Evolutionary conservation across 2,329 filamentous ascomycete genomes (phyloP), one percentile per base, ranked within the genome.

Genomic region (Paraphoma chrysanthemicola): DNA sequence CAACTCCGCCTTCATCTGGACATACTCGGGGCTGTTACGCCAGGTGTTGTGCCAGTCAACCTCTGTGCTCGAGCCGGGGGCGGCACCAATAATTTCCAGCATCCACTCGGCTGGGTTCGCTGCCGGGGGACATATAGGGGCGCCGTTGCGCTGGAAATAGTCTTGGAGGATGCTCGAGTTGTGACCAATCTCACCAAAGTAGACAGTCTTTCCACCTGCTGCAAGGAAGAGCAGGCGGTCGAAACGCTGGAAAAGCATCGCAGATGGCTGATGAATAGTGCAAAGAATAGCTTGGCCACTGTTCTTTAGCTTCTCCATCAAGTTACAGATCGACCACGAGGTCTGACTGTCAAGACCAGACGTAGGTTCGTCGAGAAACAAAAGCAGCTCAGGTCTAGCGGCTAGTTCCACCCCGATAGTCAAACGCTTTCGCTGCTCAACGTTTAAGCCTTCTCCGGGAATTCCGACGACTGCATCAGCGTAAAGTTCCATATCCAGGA

Each of bases 181-280:
- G 65, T 88, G 78, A 57, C 90, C 91, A 57, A 93, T 87, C 1
- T 90, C 86, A 48, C 90, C 91, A 71, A 92, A 93, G 78, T 94
- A 94, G 36, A 93, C 87, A 0, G 88, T 91, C 69, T 81, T 85
- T 50, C 91, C 91, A 47, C 10, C n/a, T 90, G 90, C 88, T 23
- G 87, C 87, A 6, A 94, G 80, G 77, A 94, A 89, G 28, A 93
- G 82, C 4, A 94, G 83, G 44, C 89, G 84, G 66, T 94, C 90
- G 71, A 94, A 97, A 51, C 90, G 87, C 74, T 96, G 90, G 81
- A 97, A 96, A 30, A 97, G 83, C 82, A 93, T 91, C 23, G 92
- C 91, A 4, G 92, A 51, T 7, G 44, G 44, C 41, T 43, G 41
- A 23, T 43, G 41, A 16, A 43, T 43, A 43, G 41, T 43, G 9